phyloP scores from a whole-genome alignment of 2,329 filamentous ascomycete genomes.

The Xylariaceae sp. region DNA sequence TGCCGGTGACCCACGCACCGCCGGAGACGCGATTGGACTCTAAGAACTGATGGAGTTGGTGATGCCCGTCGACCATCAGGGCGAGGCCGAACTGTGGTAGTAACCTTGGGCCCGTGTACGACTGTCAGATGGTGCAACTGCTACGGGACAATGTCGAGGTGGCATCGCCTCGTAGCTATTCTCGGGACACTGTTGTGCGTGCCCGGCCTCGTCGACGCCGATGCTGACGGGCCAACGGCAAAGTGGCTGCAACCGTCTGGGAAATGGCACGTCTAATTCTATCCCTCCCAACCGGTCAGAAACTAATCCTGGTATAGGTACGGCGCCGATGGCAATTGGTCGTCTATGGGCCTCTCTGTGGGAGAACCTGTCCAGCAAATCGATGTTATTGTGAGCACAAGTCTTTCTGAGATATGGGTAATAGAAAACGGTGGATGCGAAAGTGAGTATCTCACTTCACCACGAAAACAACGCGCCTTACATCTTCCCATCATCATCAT shows the following conservation, averaged over 20 bases:
- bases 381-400: conserved; percentile 58
- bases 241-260: conserved; percentile 32
- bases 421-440: conserved; percentile 54
- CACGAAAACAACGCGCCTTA: background rate
- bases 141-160: conserved; percentile 28
- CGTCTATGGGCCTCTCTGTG: conserved; percentile 55
- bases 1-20: background rate
- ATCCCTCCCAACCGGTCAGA: background rate
- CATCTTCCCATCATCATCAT: too few relatives aligned
- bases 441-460: conserved; percentile 35
- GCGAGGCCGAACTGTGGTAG: conserved; percentile 22
- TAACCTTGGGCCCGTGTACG: conserved; percentile 28
- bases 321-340: conserved; percentile 61
- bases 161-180: conserved; percentile 20
- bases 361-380: conserved; percentile 44
- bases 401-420: conserved; percentile 66
- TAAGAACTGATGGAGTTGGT: conserved; percentile 24
- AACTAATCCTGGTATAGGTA: conserved; percentile 29
- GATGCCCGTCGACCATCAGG: conserved; percentile 28
- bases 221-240: conserved; percentile 24
- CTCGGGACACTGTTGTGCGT: conserved; percentile 26
- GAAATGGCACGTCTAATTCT: conserved; percentile 27
- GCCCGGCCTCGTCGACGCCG: conserved; percentile 25
- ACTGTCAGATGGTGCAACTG: conserved; percentile 26
- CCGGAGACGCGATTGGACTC: conserved; percentile 6